Evolutionary conservation across 1,284 basidiomycete genomes (phyloP).

Genomic region (Apiotrichum sp.): DNA sequence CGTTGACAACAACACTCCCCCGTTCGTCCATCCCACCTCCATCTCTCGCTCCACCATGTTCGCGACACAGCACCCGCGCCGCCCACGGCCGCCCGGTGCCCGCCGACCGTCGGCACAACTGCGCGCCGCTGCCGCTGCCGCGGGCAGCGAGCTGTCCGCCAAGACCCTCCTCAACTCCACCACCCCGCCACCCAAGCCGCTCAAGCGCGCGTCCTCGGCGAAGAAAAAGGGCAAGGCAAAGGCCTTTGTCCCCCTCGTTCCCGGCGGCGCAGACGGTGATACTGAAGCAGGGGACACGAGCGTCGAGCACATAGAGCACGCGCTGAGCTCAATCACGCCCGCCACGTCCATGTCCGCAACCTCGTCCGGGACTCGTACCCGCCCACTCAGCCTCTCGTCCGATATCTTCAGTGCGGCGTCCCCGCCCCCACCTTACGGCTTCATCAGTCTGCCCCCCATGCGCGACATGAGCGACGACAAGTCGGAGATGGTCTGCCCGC

Average conservation of each 20-base stretch:
- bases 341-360: not conserved
- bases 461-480: not conserved
- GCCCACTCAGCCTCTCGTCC: constrained; percentile 11
- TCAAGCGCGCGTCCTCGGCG: not conserved
- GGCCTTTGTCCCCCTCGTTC: not conserved
- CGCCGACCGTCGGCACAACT: not conserved
- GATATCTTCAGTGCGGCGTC: constrained; percentile 1
- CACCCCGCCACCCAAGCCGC: not conserved
- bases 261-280: not conserved
- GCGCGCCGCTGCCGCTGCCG: not conserved
- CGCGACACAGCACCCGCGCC: not conserved
- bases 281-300: not conserved
- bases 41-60: not conserved
- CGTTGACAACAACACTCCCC: not conserved
- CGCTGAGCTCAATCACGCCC: no score
- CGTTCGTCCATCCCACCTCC: not conserved
- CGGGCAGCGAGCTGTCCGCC: not conserved
- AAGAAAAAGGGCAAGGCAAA: not conserved
- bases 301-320: no score
- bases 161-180: not conserved
- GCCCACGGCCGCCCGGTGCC: not conserved
- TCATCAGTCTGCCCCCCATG: not conserved
- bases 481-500: not conserved
- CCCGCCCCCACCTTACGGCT: constrained; percentile 12
- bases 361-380: not conserved